Evolutionary conservation across 2,329 filamentous ascomycete genomes (phyloP).

Genomic region (Bretziella fagacearum): DNA sequence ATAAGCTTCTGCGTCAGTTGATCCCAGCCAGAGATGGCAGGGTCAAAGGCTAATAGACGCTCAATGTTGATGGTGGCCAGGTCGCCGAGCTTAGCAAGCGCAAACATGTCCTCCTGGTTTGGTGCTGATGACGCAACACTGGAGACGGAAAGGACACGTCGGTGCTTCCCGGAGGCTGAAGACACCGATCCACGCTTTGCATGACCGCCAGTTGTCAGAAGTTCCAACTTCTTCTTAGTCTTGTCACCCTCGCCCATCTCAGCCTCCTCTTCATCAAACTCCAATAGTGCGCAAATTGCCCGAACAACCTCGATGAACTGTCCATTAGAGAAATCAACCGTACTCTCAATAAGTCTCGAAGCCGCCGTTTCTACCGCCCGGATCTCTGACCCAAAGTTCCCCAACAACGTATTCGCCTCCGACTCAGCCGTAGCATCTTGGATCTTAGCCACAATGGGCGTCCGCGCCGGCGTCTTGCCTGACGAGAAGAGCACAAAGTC

Average conservation of each 20-base stretch:
- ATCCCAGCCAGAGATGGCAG: constrained; percentile 59
- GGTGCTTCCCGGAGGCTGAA: constrained; percentile 25
- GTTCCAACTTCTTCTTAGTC: constrained; percentile 9
- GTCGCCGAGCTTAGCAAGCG: constrained; percentile 56
- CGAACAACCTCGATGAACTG: constrained; percentile 62
- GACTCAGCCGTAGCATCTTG: constrained; percentile 32
- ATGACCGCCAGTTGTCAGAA: constrained; percentile 16
- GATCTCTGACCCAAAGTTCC: constrained; percentile 64
- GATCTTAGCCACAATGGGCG: constrained; percentile 28
- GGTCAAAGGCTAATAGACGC: constrained; percentile 50
- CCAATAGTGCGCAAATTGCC: constrained; percentile 57
- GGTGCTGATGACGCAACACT: constrained; percentile 29
- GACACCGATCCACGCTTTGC: constrained; percentile 21
- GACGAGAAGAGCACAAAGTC: constrained; percentile 66
- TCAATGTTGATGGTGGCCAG: constrained; percentile 58
- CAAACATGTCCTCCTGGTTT: constrained; percentile 47
- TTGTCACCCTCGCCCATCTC: background rate
- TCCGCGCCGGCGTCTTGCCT: constrained; percentile 36
- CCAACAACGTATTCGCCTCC: constrained; percentile 35
- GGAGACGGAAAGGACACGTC: constrained; percentile 32
- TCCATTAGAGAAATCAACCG: constrained; percentile 70
- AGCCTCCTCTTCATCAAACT: constrained; percentile 19
- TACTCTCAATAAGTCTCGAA: constrained; percentile 76
- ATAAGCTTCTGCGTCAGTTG: constrained; percentile 42
- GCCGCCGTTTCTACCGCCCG: constrained; percentile 79